Conservation (phyloP, 306 rosid genomes). For the Medicago ruthenica region DNA sequence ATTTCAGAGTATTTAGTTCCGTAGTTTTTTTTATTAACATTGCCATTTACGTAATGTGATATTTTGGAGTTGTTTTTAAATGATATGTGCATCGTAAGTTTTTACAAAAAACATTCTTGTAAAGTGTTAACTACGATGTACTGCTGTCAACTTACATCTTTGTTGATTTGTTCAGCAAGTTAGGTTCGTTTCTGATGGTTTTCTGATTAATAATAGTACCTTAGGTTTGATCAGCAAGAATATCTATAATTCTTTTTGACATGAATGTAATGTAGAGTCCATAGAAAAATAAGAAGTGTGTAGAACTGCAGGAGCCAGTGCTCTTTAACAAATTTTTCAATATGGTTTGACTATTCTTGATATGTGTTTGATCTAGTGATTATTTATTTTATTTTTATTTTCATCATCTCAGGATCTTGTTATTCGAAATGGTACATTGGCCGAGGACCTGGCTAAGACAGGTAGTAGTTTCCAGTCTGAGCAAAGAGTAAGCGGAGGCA, state of each 20-base stretch:
- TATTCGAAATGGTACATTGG: constrained; percentile 78
- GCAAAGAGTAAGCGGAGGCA: constrained; percentile 64
- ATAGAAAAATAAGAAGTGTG: constrained; percentile 27
- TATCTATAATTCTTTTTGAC: constrained; percentile 1
- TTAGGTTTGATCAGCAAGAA: background rate
- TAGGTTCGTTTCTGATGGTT: constrained; percentile 24
- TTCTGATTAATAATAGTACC: background rate
- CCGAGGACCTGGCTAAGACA: constrained; percentile 75
- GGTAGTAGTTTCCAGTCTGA: constrained; percentile 59
- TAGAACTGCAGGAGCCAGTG: background rate
- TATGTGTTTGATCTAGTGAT: constrained; percentile 36
- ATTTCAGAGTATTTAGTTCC: constrained; percentile 7
- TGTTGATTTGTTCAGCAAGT: background rate
- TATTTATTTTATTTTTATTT: background rate
- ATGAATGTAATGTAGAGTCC: constrained; percentile 16
- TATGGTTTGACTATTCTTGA: constrained; percentile 12
- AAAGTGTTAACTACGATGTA: constrained; percentile 12
- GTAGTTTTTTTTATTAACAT: background rate
- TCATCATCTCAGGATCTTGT: constrained; percentile 69
- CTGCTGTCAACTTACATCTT: background rate
- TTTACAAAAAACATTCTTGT: background rate
- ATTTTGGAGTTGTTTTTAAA: constrained; percentile 33
- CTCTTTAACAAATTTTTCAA: constrained; percentile 26
- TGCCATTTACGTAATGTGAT: constrained; percentile 16
- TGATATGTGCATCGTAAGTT: constrained; percentile 10